Evolutionary conservation across 1,139 yeast species (phyloP), one percentile per base, ranked within the genome.

Genomic region (Arxiozyma heterogenica): DNA sequence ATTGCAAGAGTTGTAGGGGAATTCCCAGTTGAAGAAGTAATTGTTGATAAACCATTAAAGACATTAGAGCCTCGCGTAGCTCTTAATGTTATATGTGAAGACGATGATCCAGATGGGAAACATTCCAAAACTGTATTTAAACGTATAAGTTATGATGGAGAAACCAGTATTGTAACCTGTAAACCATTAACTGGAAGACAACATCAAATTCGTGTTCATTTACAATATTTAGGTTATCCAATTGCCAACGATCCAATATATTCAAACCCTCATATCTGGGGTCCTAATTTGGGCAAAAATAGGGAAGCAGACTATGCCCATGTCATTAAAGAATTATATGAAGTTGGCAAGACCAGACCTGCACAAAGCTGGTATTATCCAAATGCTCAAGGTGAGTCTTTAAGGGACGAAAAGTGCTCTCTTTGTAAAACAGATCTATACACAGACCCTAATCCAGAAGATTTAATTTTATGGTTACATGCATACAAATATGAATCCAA

Each of bases 241-340:
- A 93, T 93, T 52, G 96, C 95, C 27, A 93, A 93, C 67, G 99
- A 93, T 68, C 98, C 98, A 0, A 78, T 93, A 0, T 93, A 93
- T 61, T 82, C 88, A 1, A 86, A 84, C 61, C 78, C 78, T 23
- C 70, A 72, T 42, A 83, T 87, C 0, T 91, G 96, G 96, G 97
- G 97, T 0, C 72, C 75, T 0, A 64, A 68, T 1, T 70, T 90
- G 49, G 96, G 96, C 9, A 79, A 78, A 57, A 72, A 75, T 47
- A 81, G 83, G 18, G 73, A 72, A 1, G 82, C 78, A 4, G 79
- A 82, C 55, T 71, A 73, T 39, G 74, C 70, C 1, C 73, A 69
- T n/a, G 75, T 86, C 4, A 74, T 75, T 9, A 65, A 59, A 3
- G 73, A 73, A 46, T 71, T 93, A 43, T 81, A 84, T 58, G 70